These are phyloP conservation scores for Chlorella sp. DNA, from an alignment of 139 green algal species.

Conservation along the genomic window DNA sequence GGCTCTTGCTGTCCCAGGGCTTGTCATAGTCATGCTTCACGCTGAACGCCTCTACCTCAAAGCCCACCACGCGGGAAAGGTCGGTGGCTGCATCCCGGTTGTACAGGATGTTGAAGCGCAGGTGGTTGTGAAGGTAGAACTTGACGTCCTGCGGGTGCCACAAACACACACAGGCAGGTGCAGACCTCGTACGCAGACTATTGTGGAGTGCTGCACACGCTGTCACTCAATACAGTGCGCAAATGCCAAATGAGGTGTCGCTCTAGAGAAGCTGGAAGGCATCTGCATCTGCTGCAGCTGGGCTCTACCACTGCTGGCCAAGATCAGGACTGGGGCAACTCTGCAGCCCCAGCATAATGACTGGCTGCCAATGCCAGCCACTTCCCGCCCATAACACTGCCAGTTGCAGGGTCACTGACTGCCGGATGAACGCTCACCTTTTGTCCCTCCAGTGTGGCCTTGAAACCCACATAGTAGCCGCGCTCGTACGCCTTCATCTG, in stretches of 20 bases:
- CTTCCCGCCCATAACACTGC: too few relatives aligned
- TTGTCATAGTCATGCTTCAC: slow-evolving; percentile 89
- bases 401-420: slow-evolving; percentile 10
- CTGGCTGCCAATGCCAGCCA: too few relatives aligned
- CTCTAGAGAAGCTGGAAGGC: too few relatives aligned
- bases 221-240: too few relatives aligned
- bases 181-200: neutral
- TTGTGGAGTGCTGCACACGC: too few relatives aligned
- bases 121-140: slow-evolving; percentile 92
- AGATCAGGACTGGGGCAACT: neutral
- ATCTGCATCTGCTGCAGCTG: too few relatives aligned
- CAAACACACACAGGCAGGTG: neutral
- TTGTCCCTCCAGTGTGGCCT: slow-evolving; percentile 51
- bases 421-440: too few relatives aligned
- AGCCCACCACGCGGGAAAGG: slow-evolving; percentile 89
- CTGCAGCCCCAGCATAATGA: too few relatives aligned
- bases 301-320: too few relatives aligned
- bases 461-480: slow-evolving; percentile 91
- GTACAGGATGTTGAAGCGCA: slow-evolving; percentile 95
- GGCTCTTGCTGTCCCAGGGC: slow-evolving; percentile 54
- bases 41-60: slow-evolving; percentile 91
- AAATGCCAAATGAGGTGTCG: too few relatives aligned
- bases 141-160: slow-evolving; percentile 36
- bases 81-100: slow-evolving; percentile 84
- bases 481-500: slow-evolving; percentile 88